Evolutionary conservation across 495 filamentous ascomycete species (phyloP).

Genomic region (Aspergillus campestris): DNA sequence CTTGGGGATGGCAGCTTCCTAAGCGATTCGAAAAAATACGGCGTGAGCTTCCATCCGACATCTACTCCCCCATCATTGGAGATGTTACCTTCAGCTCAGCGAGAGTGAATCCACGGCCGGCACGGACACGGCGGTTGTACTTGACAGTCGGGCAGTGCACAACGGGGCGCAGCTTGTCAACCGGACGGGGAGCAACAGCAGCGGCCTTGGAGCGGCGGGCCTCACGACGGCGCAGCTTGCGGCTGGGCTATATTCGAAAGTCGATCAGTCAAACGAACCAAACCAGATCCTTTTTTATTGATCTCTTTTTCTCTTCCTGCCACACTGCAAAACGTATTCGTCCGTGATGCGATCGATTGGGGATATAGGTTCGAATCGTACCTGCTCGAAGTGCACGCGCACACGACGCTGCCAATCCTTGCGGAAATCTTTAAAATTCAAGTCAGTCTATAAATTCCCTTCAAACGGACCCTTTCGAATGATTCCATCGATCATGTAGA

Average conservation of each 20-base stretch:
- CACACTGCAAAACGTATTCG: constrained; percentile 2
- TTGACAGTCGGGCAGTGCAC: constrained; percentile 92
- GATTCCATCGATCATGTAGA: constrained; percentile 7
- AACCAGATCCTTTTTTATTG: background rate
- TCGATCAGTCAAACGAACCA: constrained; percentile 22
- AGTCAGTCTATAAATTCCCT: constrained; percentile 19
- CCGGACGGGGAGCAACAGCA: constrained; percentile 86
- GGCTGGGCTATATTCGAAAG: constrained; percentile 63
- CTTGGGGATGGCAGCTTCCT: constrained; percentile 95
- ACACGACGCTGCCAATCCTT: constrained; percentile 99
- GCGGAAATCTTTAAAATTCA: constrained; percentile 72
- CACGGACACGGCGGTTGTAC: constrained; percentile 97
- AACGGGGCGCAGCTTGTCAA: constrained; percentile 92
- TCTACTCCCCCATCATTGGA: constrained; percentile 1
- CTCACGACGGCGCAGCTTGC: constrained; percentile 83
- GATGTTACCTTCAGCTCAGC: constrained; percentile 87
- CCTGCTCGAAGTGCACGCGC: constrained; percentile 98
- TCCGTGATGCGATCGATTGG: constrained; percentile 11
- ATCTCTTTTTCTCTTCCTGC: background rate
- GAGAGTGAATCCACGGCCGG: constrained; percentile 94
- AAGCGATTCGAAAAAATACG: constrained; percentile 8
- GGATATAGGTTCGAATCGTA: constrained; percentile 41
- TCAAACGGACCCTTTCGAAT: constrained; percentile 12
- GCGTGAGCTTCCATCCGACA: constrained; percentile 8
- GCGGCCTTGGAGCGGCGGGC: constrained; percentile 88